phyloP scores from a whole-genome alignment of 2,329 filamentous ascomycete species.

The Verticillium isaacii region DNA sequence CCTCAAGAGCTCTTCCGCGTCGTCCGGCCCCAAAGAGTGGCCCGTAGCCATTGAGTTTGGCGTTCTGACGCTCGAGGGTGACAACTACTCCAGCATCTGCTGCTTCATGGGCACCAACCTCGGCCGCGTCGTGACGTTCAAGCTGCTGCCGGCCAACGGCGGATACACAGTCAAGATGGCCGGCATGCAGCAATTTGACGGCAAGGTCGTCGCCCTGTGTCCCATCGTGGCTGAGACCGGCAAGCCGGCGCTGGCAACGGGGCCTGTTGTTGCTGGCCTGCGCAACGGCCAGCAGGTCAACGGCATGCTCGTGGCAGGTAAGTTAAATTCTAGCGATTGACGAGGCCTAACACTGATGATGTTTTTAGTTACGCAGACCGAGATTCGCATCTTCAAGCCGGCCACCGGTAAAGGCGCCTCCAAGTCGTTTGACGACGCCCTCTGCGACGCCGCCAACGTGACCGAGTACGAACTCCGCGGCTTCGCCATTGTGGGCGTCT shows the following conservation, averaged over 20 bases:
- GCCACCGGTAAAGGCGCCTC: conserved; percentile 84
- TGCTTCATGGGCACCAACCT: conserved; percentile 86
- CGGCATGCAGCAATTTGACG: conserved; percentile 64
- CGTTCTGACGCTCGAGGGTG: conserved; percentile 88
- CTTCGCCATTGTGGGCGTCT: conserved; percentile 75
- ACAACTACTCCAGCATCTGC: conserved; percentile 90
- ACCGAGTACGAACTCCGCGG: conserved; percentile 71
- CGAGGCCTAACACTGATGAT: background rate
- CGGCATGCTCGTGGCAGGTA: conserved; percentile 73
- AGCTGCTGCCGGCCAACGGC: conserved; percentile 72
- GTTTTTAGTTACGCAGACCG: conserved; percentile 55
- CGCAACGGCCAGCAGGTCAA: conserved; percentile 70
- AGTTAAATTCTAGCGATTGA: conserved; percentile 21
- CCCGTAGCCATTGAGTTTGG: conserved; percentile 83
- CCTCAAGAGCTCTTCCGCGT: conserved; percentile 46
- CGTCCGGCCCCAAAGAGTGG: conserved; percentile 58
- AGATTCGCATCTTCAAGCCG: conserved; percentile 84
- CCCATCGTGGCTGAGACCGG: conserved; percentile 79
- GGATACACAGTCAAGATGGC: conserved; percentile 69
- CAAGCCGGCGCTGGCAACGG: conserved; percentile 69
- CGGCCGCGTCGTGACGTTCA: conserved; percentile 84
- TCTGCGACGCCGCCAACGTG: conserved; percentile 78
- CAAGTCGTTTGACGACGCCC: conserved; percentile 76
- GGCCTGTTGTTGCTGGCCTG: conserved; percentile 68
- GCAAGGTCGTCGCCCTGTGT: conserved; percentile 67